Evolutionary conservation across 1,139 yeast species (phyloP), one percentile per base, ranked within the genome.

Genomic region (Spencermartinsiella ligniputridi): DNA sequence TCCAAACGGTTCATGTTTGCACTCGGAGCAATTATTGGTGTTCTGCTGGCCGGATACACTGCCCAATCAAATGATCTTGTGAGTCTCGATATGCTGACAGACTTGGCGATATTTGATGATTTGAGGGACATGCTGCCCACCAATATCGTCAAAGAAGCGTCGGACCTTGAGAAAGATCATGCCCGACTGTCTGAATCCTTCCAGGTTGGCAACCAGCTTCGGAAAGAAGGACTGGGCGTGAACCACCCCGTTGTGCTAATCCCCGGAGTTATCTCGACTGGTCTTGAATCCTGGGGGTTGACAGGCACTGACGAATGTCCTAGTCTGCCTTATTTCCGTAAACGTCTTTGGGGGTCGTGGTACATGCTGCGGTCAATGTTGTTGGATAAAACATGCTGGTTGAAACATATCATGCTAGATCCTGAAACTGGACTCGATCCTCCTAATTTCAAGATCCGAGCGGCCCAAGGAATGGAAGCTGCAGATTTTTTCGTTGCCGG

Each of bases 401-500:
- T 92, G 51, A 82, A 84, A 60, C 96, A 89, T 62, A 77, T 92
- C 37, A 84, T 81, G 84, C 71, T 92, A 37, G 97, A 94, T 63
- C 83, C 88, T 0, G 81, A 79, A 48, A 90, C 98, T 0, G 98
- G 98, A 0, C 68, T 92, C 35, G 98, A 92, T 62, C 98, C 98
- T 0, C 83, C 85, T 0, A 76, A 83, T 42, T 76, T 86, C 56
- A 83, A 75, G 53, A 62, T 92, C 30, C 71, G 98, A 48, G 95
- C 98, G 0, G 94, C 96, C 0, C 96, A 87, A 61, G 98, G 98
- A 0, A 87, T 92, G 66, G 97, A 92, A 56, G 95, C 97, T 1
- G 94, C 96, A 0, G 98, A 92, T 66, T 92, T 89, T 66, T 92
- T 92, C 61, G 81, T 92, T 64, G 88, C 97, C 3, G 98, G 98